Conservation (phyloP, 1,139 yeast species). For the Suhomyces choctaworum region DNA sequence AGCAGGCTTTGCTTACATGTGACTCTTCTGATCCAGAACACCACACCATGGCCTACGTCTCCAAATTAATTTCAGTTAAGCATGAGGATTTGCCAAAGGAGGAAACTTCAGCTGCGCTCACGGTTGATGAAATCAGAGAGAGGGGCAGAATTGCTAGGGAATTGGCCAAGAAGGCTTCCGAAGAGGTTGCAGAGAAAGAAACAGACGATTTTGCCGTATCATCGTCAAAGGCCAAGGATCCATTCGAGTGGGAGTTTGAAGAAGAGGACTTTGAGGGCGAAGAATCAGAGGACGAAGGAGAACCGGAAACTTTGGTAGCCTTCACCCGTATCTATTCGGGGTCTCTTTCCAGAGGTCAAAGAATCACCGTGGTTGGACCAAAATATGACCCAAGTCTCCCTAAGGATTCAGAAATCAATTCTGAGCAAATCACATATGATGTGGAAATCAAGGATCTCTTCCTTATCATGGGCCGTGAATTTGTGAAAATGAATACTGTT, state of each 20-base stretch:
- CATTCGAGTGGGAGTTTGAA: slow-evolving; percentile 50
- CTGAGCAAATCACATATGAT: slow-evolving; percentile 47
- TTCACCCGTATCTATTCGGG: slow-evolving; percentile 92
- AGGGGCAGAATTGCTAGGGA: slow-evolving; percentile 70
- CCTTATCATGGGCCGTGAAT: slow-evolving; percentile 89
- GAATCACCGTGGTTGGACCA: slow-evolving; percentile 77
- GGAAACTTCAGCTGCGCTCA: slow-evolving; percentile 28
- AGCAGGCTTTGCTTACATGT: slow-evolving; percentile 63
- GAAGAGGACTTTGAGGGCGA: slow-evolving; percentile 38
- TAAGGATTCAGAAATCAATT: slow-evolving; percentile 39
- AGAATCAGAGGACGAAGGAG: slow-evolving; percentile 46
- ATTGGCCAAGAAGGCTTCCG: slow-evolving; percentile 67
- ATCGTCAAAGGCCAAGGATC: slow-evolving; percentile 19
- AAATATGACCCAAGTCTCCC: slow-evolving; percentile 77
- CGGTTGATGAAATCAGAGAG: slow-evolving; percentile 64
- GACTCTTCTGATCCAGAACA: slow-evolving; percentile 50
- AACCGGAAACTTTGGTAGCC: slow-evolving; percentile 73
- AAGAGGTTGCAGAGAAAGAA: slow-evolving; percentile 47
- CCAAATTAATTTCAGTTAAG: slow-evolving; percentile 86
- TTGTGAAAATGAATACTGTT: slow-evolving; percentile 72
- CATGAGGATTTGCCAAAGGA: slow-evolving; percentile 75
- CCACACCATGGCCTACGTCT: slow-evolving; percentile 77
- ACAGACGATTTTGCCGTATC: slow-evolving; percentile 15
- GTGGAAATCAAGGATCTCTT: slow-evolving; percentile 65
- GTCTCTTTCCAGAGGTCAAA: slow-evolving; percentile 70